phyloP scores from a whole-genome alignment of 306 rosid species.

The Elaeagnus macrophylla region DNA sequence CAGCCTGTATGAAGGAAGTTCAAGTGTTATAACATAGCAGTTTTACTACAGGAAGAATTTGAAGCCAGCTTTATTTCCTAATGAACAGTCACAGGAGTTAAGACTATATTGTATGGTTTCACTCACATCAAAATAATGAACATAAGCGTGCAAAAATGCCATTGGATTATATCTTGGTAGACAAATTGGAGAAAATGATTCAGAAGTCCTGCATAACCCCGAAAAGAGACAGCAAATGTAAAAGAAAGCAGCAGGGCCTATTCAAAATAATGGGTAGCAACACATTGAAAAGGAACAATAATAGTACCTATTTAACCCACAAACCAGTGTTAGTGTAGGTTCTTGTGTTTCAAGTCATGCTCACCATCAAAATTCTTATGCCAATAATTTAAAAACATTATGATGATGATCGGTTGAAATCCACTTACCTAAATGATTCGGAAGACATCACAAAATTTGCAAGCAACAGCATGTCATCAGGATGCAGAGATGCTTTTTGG shows the following conservation, averaged over 20 bases:
- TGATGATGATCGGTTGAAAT: conserved; percentile 3
- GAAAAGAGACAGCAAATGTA: neutral
- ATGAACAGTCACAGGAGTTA: neutral
- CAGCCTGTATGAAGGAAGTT: conserved; percentile 42
- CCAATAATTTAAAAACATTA: neutral
- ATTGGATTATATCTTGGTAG: conserved; percentile 90
- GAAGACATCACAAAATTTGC: conserved; percentile 81
- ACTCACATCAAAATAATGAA: conserved; percentile 86
- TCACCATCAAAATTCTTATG: conserved; percentile 3
- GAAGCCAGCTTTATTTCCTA: neutral
- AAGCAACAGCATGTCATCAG: conserved; percentile 82
- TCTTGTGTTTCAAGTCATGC: neutral
- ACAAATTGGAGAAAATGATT: conserved; percentile 92
- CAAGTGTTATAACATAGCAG: conserved; percentile 10
- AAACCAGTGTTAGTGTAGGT: too few relatives aligned
- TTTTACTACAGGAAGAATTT: neutral
- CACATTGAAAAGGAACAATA: too few relatives aligned
- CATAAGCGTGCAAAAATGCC: conserved; percentile 88
- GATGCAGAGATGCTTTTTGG: conserved; percentile 93
- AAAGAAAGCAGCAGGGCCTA: too few relatives aligned
- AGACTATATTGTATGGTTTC: neutral
- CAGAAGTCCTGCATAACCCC: conserved; percentile 77
- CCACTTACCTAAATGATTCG: conserved; percentile 84
- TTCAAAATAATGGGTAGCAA: too few relatives aligned
- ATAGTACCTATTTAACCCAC: too few relatives aligned